Percentiles rank a stretch among this genome's conserved stretches.
These are phyloP conservation scores for Aspergillus brasiliensis DNA, from an alignment of 2,329 filamentous ascomycete genomes.

Conservation along the genomic window DNA sequence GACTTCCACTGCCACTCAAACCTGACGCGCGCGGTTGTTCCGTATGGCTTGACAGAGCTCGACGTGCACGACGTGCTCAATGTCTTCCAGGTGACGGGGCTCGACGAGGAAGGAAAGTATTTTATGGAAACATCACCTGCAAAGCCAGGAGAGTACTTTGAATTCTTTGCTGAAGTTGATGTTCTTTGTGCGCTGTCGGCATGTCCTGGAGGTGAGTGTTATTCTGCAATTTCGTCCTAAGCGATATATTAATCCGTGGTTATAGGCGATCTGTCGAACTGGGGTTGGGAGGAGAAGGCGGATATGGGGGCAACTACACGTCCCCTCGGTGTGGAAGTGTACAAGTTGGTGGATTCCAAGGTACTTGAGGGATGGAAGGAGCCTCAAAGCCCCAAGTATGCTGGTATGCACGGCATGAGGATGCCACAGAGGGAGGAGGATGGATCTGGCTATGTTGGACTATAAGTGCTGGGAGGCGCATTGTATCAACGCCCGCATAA, in stretches of 20 bases:
- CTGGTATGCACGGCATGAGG: slow-evolving; percentile 65
- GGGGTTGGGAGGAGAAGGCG: slow-evolving; percentile 70
- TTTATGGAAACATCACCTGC: slow-evolving; percentile 65
- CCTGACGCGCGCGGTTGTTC: slow-evolving; percentile 70
- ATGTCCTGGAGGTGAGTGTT: slow-evolving; percentile 65
- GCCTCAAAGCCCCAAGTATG: slow-evolving; percentile 63
- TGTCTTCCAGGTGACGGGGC: slow-evolving; percentile 79
- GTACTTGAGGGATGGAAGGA: slow-evolving; percentile 65
- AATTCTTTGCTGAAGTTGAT: slow-evolving; percentile 80
- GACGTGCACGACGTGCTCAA: slow-evolving; percentile 87
- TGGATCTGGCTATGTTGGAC: slow-evolving; percentile 27
- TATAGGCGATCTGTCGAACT: slow-evolving; percentile 70
- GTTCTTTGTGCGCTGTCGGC: slow-evolving; percentile 67
- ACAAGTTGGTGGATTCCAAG: slow-evolving; percentile 57
- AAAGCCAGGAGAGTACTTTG: slow-evolving; percentile 58
- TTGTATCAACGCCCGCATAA: no score
- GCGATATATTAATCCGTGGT: slow-evolving; percentile 17
- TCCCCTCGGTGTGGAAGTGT: slow-evolving; percentile 74
- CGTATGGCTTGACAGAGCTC: slow-evolving; percentile 67
- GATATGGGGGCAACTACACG: slow-evolving; percentile 69
- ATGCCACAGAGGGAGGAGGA: slow-evolving; percentile 46
- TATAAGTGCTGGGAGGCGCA: slow-evolving; percentile 13
- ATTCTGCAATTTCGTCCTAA: background rate
- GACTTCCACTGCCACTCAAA: slow-evolving; percentile 87
- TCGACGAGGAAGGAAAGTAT: slow-evolving; percentile 71